A percentile compares a stretch with the other conserved stretches of the same genome.
Evolutionary conservation across 1,284 basidiomycete genomes (phyloP).

Genomic region (Ceratobasidium sp.): DNA sequence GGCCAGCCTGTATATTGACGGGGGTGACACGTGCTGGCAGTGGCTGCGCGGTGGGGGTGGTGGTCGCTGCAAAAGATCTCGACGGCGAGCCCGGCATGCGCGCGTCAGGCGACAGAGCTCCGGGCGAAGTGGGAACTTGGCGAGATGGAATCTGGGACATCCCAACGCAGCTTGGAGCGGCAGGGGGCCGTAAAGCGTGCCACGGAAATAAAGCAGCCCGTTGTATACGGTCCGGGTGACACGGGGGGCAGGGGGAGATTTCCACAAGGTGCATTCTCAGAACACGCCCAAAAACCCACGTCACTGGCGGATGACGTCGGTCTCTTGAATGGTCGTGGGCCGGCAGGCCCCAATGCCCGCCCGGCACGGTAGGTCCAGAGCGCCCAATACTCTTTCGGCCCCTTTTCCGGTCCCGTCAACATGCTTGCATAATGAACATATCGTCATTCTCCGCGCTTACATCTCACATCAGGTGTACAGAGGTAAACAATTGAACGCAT

Average conservation of each 20-base stretch:
- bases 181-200: not conserved
- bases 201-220: constrained; percentile 9
- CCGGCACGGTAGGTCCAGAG: constrained; percentile 28
- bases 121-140: constrained; percentile 22
- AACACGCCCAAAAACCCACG: constrained; percentile 31
- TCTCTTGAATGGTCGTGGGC: constrained; percentile 8
- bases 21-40: constrained; percentile 5
- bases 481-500: constrained; percentile 12
- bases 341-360: constrained; percentile 30
- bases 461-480: constrained; percentile 21
- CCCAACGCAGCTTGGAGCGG: not conserved
- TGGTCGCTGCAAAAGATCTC: constrained; percentile 1
- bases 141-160: constrained; percentile 33
- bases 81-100: constrained; percentile 15
- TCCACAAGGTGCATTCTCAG: constrained; percentile 5
- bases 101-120: constrained; percentile 22
- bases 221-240: constrained; percentile 2
- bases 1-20: not conserved
- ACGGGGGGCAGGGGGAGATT: constrained; percentile 10
- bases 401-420: constrained; percentile 22
- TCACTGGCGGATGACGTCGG: constrained; percentile 28
- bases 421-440: constrained; percentile 39
- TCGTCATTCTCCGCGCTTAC: constrained; percentile 39
- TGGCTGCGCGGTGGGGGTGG: constrained; percentile 17
- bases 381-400: constrained; percentile 20